phyloP scores from a whole-genome alignment of 306 rosid species.

The Prunus armeniaca region DNA sequence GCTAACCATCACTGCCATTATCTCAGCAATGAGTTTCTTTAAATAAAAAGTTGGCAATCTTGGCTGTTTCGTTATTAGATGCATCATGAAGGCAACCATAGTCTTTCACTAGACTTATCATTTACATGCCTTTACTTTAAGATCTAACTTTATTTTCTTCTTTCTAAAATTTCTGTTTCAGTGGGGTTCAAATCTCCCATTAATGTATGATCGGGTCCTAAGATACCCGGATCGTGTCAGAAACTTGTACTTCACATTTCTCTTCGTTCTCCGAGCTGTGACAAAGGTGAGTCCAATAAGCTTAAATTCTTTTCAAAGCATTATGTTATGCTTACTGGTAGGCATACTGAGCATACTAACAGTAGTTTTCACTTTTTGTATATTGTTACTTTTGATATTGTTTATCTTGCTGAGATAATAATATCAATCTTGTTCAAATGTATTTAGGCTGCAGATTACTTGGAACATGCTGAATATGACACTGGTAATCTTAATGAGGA shows the following conservation, averaged over 20 bases:
- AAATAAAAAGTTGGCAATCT: background rate
- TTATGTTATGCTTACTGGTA: background rate
- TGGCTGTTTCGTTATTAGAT: background rate
- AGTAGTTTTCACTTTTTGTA: background rate
- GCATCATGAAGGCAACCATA: background rate
- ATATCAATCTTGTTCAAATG: constrained; percentile 25
- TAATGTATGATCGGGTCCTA: constrained; percentile 80
- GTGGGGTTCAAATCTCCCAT: constrained; percentile 86
- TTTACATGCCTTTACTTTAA: background rate
- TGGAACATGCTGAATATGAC: constrained; percentile 92
- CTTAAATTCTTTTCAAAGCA: background rate
- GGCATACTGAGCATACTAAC: background rate
- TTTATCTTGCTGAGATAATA: constrained; percentile 17
- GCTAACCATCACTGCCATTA: background rate
- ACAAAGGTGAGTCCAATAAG: constrained; percentile 63
- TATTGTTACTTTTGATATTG: background rate
- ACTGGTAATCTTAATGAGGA: constrained; percentile 75
- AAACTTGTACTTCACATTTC: constrained; percentile 90
- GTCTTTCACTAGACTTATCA: background rate
- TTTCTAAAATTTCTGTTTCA: constrained; percentile 30
- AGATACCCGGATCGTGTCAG: constrained; percentile 85
- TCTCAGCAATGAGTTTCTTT: background rate
- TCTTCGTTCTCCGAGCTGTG: constrained; percentile 93
- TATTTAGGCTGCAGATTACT: constrained; percentile 76
- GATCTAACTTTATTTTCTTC: constrained; percentile 7